Base-by-base conservation (phyloP, 2,329 filamentous ascomycete species). In the Podosphaera fusca region DNA sequence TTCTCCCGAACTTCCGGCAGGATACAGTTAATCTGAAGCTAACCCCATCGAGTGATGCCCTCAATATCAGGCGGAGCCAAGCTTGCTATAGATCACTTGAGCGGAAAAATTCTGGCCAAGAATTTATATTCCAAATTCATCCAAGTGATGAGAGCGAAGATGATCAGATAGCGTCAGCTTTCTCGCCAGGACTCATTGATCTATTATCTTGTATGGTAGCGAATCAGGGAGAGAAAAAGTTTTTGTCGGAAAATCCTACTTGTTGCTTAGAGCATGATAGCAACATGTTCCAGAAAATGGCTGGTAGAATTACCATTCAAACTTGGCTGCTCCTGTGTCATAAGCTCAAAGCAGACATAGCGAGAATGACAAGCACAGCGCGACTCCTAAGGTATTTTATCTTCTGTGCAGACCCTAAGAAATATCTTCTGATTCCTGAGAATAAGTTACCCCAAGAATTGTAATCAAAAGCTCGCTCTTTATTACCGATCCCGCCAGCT, bases 1-100 rank as follows among this genome's bases (percentile, higher is more conserved):
- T 77, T 60, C 64, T 82, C 0, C 72, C 74, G 66, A 68, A 58
- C n/a, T 6, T 49, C 6, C 45, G 61, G 0, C 66, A 64, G 3
- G 68, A 80, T 57, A 42, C 56, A 21, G 62, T 64, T 9, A 64
- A 66, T 40, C 46, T 66, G 2, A 65, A 62, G 57, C 35, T 67
- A 21, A 62, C 56, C 7, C 63, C 64, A 1, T n/a, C 51, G 5
- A 36, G 36, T 29, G 54, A 60, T 21, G 59, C 56, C 38, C 38
- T 57, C 8, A 30, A 57, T n/a, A 49, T 66, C 33, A 61, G 64
- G 12, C 60, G 60, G 30, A 59, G 40, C n/a, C 63, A 64, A 42
- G 29, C 12, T 12, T 67, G 61, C 34, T 60, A 66, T 54, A 14
- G 38, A 10, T 5, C 6, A 8, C 14, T 30, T 5, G 45, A 29